Evolutionary conservation across 78 protist species (phyloP).

Genomic region (Dictyostelium intermedium): DNA sequence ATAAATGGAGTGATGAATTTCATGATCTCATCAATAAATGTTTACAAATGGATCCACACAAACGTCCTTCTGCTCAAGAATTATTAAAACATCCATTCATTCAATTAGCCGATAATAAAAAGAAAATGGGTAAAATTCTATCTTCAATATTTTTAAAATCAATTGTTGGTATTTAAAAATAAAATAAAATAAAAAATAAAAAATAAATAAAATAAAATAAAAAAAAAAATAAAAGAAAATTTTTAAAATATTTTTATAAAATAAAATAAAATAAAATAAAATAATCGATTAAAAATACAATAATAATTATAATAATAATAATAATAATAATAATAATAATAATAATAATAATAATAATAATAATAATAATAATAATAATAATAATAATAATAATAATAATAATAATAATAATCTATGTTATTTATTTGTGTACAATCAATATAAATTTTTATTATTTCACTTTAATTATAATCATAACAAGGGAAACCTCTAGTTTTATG

Average conservation of each 20-base stretch:
- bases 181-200: not conserved
- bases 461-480: not conserved
- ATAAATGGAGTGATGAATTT: conserved; percentile 43
- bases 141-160: conserved; percentile 71
- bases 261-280: not conserved
- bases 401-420: not conserved
- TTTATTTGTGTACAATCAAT: not conserved
- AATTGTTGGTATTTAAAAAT: conserved; percentile 62
- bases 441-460: not conserved
- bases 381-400: no score
- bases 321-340: no score
- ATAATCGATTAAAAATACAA: not conserved
- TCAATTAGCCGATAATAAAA: conserved; percentile 28
- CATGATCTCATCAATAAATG: conserved; percentile 75
- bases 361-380: no score
- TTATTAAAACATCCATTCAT: conserved; percentile 77
- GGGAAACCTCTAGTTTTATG: no score
- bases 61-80: conserved; percentile 61
- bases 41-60: conserved; percentile 20
- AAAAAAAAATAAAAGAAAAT: not conserved
- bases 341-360: no score
- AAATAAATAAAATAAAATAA: not conserved
- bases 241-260: not conserved
- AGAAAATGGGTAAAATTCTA: conserved; percentile 72
- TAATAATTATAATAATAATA: no score